Base-by-base conservation (phyloP, 768 basidiomycete genomes). In the Heimioporus sp. region DNA sequence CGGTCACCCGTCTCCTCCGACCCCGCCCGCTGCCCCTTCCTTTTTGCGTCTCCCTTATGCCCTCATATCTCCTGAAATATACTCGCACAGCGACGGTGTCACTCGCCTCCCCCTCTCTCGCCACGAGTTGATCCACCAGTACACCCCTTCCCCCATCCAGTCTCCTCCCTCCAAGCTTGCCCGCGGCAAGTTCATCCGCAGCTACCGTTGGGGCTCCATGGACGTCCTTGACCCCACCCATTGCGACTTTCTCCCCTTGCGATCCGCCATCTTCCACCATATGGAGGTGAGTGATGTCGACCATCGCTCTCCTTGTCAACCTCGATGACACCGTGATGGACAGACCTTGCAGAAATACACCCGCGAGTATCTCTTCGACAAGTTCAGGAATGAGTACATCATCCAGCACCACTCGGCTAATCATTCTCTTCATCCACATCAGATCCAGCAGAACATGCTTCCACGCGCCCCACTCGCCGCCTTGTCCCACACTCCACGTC, bases 341-440 rank as follows among this genome's bases (percentile, higher is more conserved):
- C 66, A 93, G 90, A 88, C 86, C 47, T 76, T 95, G 61, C 87
- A 88, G 74, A 86, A 87, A 65, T 91, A 91, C 70, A 92, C 90
- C 36, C 80, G 81, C 61, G 86, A 88, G 61, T 90, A 91, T 73
- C 78, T 92, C 46, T 87, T 87, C 58, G 83, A 88, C 63, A 90
- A 86, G 63, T 92, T 87, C 72, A 78, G 79, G 52, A 70, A 65
- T 55, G 86, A 87, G 50, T 81, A 78, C 67, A 72, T 74, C 53
- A 72, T 71, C 34, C 82, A 80, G 52, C 80, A 77, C 48, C 83
- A 80, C 59, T 66, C 76, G 48, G 65, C 76, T 47, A 72, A 72
- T 38, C 80, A 77, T 34, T 47, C 55, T 55, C 74, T 70, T 46
- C 68, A 68, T 31, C 48, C 78, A 24, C 83, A 78, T 61, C 73